Conservation (phyloP, 1,284 basidiomycete genomes). For the Rhodotorula sp. region DNA sequence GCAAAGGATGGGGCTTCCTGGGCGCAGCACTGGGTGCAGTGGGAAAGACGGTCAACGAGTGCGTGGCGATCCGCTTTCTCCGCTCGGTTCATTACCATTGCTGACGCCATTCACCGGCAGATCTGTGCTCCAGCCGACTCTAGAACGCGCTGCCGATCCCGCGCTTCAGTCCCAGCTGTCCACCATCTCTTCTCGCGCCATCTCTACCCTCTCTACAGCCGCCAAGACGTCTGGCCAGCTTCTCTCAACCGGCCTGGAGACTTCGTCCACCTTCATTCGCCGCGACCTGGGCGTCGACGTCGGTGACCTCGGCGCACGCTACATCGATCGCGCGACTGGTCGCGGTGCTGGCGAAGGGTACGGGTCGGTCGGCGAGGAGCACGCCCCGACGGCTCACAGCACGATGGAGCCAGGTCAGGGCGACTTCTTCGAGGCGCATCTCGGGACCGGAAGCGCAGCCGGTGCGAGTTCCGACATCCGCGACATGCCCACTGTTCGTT, state of each 20-base stretch:
- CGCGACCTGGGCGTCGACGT: conserved; percentile 74
- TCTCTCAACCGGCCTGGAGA: conserved; percentile 38
- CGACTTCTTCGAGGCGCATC: conserved; percentile 42
- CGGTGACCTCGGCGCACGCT: conserved; percentile 54
- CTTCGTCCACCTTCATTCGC: conserved; percentile 61
- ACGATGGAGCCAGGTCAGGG: conserved; percentile 20
- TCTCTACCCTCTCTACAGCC: conserved; percentile 60
- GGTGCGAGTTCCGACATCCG: conserved; percentile 2
- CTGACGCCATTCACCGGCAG: neutral
- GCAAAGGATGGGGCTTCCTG: conserved; percentile 81
- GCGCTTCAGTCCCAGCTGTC: conserved; percentile 67
- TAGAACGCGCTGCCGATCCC: conserved; percentile 73
- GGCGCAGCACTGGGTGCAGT: conserved; percentile 71
- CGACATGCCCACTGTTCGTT: conserved; percentile 16
- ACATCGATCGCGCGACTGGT: conserved; percentile 38
- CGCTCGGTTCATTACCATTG: neutral
- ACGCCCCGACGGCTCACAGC: conserved; percentile 13
- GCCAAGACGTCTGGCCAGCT: conserved; percentile 60
- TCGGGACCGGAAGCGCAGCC: conserved; percentile 12
- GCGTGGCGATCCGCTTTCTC: conserved; percentile 46
- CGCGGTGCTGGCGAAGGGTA: conserved; percentile 33
- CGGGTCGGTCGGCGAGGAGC: conserved; percentile 19
- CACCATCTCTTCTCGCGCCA: conserved; percentile 67
- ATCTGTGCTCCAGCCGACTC: conserved; percentile 68
- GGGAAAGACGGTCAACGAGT: conserved; percentile 69